phyloP scores from a whole-genome alignment of 164 flowering plant genomes.

The Malania oleifera region DNA sequence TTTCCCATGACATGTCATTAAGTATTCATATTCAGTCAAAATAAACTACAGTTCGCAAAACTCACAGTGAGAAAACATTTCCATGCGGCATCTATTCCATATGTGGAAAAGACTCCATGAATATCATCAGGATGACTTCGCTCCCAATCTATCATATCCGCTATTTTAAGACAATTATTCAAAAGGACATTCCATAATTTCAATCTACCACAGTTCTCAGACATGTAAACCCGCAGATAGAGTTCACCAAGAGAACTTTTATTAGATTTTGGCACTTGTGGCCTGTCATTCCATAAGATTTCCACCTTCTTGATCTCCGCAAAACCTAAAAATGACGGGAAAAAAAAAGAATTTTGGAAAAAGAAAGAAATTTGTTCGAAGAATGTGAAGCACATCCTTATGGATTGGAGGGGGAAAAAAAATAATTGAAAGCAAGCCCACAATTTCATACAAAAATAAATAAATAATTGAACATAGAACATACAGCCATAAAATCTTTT shows the following conservation, averaged over 20 bases:
- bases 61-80: slow-evolving; percentile 53
- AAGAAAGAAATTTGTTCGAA: neutral
- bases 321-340: slow-evolving; percentile 45
- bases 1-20: too few relatives aligned
- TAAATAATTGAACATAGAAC: too few relatives aligned
- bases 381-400: too few relatives aligned
- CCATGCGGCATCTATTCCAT: slow-evolving; percentile 79
- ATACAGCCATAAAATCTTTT: too few relatives aligned
- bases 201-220: slow-evolving; percentile 26
- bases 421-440: too few relatives aligned
- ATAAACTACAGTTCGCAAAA: slow-evolving; percentile 7
- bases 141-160: slow-evolving; percentile 80
- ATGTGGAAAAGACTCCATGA: slow-evolving; percentile 35
- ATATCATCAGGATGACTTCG: slow-evolving; percentile 80
- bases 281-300: slow-evolving; percentile 63
- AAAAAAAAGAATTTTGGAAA: neutral
- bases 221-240: slow-evolving; percentile 55
- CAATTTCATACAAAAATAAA: too few relatives aligned
- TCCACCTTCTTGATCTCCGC: slow-evolving; percentile 67
- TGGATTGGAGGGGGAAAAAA: too few relatives aligned
- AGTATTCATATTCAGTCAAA: neutral
- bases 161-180: slow-evolving; percentile 48
- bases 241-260: slow-evolving; percentile 48
- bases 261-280: slow-evolving; percentile 20
- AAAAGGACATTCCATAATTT: slow-evolving; percentile 54